These are phyloP conservation scores for Sisymbrium irio DNA, from an alignment of 345 rosid genomes.

Conservation along the genomic window DNA sequence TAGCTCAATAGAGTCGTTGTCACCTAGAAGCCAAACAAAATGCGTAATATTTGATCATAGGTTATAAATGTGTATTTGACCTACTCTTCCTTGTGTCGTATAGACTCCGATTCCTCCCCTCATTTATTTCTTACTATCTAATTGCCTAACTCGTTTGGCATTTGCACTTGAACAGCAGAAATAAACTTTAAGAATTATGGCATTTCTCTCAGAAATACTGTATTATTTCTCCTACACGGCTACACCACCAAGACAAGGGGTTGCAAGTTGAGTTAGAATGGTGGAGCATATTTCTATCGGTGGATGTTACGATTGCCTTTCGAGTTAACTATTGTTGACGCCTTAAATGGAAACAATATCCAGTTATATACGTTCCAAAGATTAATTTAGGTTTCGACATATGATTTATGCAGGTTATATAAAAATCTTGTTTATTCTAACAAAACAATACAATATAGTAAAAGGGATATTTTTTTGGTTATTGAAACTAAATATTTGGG, in stretches of 20 bases:
- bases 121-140: not conserved
- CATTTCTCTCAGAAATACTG: not conserved
- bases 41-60: not conserved
- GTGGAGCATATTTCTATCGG: not conserved
- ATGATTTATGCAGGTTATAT: not conserved
- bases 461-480: not conserved
- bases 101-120: slow-evolving; percentile 9
- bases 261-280: not conserved
- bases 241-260: not conserved
- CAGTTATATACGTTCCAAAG: not conserved
- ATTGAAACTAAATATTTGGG: not conserved
- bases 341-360: not conserved
- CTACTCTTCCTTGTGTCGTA: slow-evolving; percentile 15
- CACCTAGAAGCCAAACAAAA: slow-evolving; percentile 26
- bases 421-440: not conserved
- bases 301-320: not conserved
- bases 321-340: not conserved
- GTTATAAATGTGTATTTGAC: slow-evolving; percentile 23
- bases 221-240: not conserved
- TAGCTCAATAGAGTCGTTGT: slow-evolving; percentile 15
- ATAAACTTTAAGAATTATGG: not conserved
- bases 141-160: not conserved
- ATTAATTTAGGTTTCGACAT: not conserved
- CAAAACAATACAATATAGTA: not conserved
- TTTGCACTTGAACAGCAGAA: not conserved